Percentiles rank a stretch among this genome's conserved stretches.
phyloP scores from a whole-genome alignment of 1,284 basidiomycete species.

The Heliocybe sulcata region DNA sequence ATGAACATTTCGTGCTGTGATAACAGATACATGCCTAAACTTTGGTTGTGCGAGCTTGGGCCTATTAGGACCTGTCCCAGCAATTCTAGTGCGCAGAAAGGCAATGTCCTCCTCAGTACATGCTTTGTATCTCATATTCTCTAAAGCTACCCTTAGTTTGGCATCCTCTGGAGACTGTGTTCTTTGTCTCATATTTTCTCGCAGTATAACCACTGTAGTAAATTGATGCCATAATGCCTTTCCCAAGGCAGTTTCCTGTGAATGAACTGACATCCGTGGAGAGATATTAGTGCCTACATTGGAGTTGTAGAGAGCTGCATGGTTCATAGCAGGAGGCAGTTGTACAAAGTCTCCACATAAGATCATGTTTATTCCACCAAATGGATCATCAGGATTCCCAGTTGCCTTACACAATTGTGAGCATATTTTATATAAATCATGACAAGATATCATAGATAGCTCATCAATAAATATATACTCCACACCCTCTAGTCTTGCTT shows the following conservation, averaged over 20 bases:
- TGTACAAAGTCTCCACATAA: constrained; percentile 22
- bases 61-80: constrained; percentile 2
- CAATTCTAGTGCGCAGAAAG: constrained; percentile 19
- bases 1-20: constrained; percentile 19
- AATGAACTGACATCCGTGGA: background rate
- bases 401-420: constrained; percentile 7
- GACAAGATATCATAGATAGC: constrained; percentile 26
- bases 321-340: constrained; percentile 14
- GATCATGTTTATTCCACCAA: constrained; percentile 11
- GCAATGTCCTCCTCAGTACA: constrained; percentile 26
- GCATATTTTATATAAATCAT: constrained; percentile 18
- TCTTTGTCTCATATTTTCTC: constrained; percentile 29
- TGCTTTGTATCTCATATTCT: constrained; percentile 26
- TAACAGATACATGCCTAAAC: constrained; percentile 24
- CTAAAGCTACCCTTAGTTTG: constrained; percentile 19
- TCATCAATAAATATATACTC: constrained; percentile 30
- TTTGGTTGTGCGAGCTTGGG: constrained; percentile 13
- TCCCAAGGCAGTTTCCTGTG: constrained; percentile 22
- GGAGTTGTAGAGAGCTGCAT: constrained; percentile 14
- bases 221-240: constrained; percentile 27
- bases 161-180: constrained; percentile 15
- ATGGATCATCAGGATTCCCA: constrained; percentile 10
- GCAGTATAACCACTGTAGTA: constrained; percentile 25
- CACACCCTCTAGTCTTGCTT: constrained; percentile 16
- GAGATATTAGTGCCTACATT: constrained; percentile 6